Conservation (phyloP, 2,329 filamentous ascomycete species). For the Leptographium procerum region DNA sequence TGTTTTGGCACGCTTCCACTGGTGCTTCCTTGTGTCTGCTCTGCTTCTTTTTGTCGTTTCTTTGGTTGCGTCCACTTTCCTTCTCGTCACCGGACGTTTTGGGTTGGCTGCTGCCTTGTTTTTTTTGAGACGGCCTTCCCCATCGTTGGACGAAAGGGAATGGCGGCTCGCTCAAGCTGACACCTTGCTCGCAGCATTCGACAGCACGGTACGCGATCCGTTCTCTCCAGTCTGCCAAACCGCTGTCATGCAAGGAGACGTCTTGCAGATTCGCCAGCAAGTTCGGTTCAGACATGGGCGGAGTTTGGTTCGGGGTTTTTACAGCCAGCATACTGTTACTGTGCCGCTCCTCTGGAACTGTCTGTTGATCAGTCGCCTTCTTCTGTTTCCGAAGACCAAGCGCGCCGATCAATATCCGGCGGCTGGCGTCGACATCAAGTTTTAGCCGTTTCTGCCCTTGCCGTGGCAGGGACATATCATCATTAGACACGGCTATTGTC, state of each 20-base stretch:
- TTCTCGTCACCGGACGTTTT: not conserved
- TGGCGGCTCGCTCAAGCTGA: constrained; percentile 63
- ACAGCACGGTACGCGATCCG: constrained; percentile 68
- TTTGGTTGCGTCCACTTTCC: not conserved
- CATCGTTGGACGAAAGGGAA: constrained; percentile 87
- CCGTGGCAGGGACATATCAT: not conserved
- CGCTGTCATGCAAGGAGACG: not conserved
- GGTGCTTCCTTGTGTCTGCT: constrained; percentile 9
- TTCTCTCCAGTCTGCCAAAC: constrained; percentile 45
- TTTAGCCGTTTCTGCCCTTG: constrained; percentile 17
- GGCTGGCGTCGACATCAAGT: constrained; percentile 45
- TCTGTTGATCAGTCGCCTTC: constrained; percentile 49
- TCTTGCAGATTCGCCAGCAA: too few species aligned
- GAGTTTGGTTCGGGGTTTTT: not conserved
- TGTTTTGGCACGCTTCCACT: constrained; percentile 39
- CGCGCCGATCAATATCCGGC: constrained; percentile 60
- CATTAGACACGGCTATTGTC: not conserved
- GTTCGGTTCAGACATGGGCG: not conserved
- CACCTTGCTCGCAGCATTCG: constrained; percentile 65
- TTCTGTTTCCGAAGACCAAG: constrained; percentile 60
- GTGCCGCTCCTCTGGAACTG: not conserved
- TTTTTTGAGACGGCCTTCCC: constrained; percentile 36
- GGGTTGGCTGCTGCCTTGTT: too few species aligned
- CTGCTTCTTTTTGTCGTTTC: not conserved
- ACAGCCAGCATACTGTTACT: too few species aligned